A percentile compares a stretch with the other conserved stretches of the same genome.
Conservation (phyloP, 768 basidiomycete genomes). For the Tephrocybe rancida region DNA sequence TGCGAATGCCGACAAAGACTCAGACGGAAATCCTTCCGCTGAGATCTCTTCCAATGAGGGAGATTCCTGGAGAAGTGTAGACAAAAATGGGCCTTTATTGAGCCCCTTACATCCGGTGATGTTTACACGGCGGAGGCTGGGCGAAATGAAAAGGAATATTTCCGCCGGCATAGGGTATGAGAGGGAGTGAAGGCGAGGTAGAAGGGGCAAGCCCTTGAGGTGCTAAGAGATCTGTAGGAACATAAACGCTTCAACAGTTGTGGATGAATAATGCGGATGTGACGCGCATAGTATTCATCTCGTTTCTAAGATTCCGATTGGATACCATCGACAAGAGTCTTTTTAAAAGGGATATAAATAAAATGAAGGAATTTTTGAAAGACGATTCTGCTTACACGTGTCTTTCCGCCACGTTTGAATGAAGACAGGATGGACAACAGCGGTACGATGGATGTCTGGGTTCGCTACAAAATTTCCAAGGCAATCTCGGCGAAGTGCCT, state of each 20-base stretch:
- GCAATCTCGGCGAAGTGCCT: not conserved
- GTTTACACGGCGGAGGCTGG: not conserved
- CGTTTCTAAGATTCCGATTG: not conserved
- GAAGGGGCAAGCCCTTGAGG: not conserved
- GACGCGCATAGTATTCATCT: not conserved
- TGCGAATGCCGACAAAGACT: not conserved
- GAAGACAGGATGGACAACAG: not conserved
- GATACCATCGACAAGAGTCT: not conserved
- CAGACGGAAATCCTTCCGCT: not conserved
- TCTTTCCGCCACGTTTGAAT: not conserved
- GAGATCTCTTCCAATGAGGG: not conserved
- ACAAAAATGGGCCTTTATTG: not conserved
- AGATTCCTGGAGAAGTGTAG: not conserved
- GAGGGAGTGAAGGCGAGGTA: not conserved
- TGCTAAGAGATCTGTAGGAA: not conserved
- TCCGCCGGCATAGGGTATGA: not conserved
- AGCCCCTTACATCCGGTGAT: not conserved
- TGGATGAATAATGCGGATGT: not conserved
- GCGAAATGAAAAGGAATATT: conserved; percentile 3
- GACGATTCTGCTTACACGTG: not conserved
- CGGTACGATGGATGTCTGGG: not conserved
- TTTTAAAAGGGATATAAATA: no score
- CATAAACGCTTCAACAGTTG: not conserved
- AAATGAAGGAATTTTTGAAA: no score
- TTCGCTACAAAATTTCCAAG: not conserved